phyloP scores from a whole-genome alignment of 129 eudicot species.

The Flaveria linearis region DNA sequence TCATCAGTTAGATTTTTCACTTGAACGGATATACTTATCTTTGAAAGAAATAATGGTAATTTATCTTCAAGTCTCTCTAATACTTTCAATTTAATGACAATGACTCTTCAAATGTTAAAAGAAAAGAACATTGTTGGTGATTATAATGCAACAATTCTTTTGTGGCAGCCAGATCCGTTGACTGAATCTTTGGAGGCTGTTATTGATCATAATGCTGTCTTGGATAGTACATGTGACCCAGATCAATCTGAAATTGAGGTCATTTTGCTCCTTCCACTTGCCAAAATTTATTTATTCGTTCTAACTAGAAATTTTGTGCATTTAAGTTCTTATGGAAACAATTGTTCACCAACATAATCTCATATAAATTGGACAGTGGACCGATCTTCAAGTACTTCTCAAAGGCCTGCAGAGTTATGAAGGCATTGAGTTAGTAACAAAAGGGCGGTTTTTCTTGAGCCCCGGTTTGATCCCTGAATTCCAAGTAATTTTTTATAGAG shows the following conservation, averaged over 20 bases:
- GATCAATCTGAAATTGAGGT: slow-evolving; percentile 74
- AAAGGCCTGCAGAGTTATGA: slow-evolving; percentile 59
- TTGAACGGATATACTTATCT: slow-evolving; percentile 76
- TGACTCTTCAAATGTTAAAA: background rate
- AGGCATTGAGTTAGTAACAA: slow-evolving; percentile 74
- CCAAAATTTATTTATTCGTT: background rate
- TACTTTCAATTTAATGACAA: background rate
- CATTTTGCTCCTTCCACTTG: slow-evolving; percentile 7
- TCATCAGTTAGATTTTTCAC: slow-evolving; percentile 79
- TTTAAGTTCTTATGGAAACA: slow-evolving; percentile 12
- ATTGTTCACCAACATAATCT: background rate
- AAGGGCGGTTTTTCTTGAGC: slow-evolving; percentile 80
- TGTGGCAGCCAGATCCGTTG: slow-evolving; percentile 86
- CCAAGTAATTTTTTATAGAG: slow-evolving; percentile 49
- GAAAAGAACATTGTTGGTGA: slow-evolving; percentile 8
- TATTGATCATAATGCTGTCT: slow-evolving; percentile 47
- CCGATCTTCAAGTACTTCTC: slow-evolving; percentile 66
- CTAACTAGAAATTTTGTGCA: slow-evolving; percentile 6
- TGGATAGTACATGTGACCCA: slow-evolving; percentile 47
- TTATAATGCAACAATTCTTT: background rate
- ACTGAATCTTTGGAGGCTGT: slow-evolving; percentile 69
- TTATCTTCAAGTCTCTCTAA: slow-evolving; percentile 6
- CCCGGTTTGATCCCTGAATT: slow-evolving; percentile 82
- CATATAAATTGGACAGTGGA: slow-evolving; percentile 53
- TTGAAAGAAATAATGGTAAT: slow-evolving; percentile 81